Conservation (phyloP, 208 protist genomes). For the Acanthamoeba healyi region DNA sequence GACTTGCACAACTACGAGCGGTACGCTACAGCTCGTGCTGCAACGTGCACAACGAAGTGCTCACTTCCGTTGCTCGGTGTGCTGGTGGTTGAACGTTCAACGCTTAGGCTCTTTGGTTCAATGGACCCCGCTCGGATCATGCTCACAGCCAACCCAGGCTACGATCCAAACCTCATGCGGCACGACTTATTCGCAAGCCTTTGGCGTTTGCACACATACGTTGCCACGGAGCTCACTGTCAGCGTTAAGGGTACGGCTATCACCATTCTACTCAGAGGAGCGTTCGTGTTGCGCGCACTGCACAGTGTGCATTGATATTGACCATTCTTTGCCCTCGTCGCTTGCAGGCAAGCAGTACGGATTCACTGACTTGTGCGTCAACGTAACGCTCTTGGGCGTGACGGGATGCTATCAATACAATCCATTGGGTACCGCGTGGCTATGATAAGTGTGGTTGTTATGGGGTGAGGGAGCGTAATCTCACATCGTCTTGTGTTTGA, state of each 20-base stretch:
- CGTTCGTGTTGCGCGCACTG: neutral
- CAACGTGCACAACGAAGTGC: neutral
- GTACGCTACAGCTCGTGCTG: neutral
- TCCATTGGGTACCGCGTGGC: neutral
- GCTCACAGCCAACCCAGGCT: constrained; percentile 27
- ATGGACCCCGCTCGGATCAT: neutral
- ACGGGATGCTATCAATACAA: constrained; percentile 18
- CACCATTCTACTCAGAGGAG: neutral
- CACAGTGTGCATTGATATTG: neutral
- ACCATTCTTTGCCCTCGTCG: neutral
- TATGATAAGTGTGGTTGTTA: neutral
- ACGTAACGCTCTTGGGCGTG: neutral
- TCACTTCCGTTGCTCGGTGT: neutral
- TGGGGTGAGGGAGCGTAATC: too few relatives aligned
- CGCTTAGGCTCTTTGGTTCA: constrained; percentile 20
- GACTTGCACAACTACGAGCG: neutral
- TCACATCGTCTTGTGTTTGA: too few relatives aligned
- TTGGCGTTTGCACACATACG: neutral
- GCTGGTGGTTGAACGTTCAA: neutral
- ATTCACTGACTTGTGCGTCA: constrained; percentile 20
- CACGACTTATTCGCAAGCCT: neutral
- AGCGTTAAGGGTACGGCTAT: neutral
- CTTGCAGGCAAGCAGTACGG: neutral
- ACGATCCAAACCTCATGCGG: constrained; percentile 2
- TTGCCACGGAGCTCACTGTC: neutral